A percentile compares a stretch with the other conserved stretches of the same genome.
Evolutionary conservation across 2,329 filamentous ascomycete species (phyloP).

Genomic region (Chaetoscypha palmicola): DNA sequence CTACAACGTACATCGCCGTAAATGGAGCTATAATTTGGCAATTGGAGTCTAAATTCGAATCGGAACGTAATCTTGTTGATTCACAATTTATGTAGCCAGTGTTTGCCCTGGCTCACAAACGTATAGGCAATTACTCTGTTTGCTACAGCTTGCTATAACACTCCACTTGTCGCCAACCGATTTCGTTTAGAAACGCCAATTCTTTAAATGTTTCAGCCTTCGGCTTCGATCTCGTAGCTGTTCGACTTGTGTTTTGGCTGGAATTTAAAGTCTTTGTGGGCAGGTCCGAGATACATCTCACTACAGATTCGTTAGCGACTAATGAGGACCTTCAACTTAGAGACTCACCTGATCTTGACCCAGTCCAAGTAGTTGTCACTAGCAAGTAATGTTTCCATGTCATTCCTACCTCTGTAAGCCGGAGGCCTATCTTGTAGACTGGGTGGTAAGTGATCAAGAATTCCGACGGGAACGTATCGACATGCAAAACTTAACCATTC

Average conservation of each 20-base stretch:
- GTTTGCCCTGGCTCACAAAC: too few relatives aligned
- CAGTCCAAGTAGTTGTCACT: conserved; percentile 93
- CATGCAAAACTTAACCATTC: conserved; percentile 94
- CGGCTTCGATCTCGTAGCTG: conserved; percentile 74
- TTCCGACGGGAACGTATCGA: conserved; percentile 82
- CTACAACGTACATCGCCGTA: too few relatives aligned
- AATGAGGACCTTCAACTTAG: background rate
- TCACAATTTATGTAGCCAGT: too few relatives aligned
- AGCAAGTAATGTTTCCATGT: conserved; percentile 86
- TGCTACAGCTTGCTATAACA: too few relatives aligned
- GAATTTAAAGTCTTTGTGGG: conserved; percentile 86
- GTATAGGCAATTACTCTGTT: too few relatives aligned
- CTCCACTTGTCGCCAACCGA: too few relatives aligned
- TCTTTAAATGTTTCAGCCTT: conserved; percentile 42
- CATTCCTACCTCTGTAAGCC: conserved; percentile 73
- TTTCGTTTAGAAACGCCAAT: background rate
- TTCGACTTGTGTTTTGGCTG: conserved; percentile 98
- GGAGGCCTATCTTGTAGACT: conserved; percentile 85
- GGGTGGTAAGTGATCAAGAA: conserved; percentile 83
- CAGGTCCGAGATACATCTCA: conserved; percentile 95
- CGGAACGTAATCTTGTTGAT: too few relatives aligned
- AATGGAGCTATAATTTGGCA: too few relatives aligned
- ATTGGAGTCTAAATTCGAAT: too few relatives aligned
- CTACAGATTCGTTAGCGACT: conserved; percentile 38
- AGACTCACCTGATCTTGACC: conserved; percentile 90